Percentiles rank a stretch among this genome's conserved stretches.
Evolutionary conservation across 169 alveolate species (phyloP).

Genomic region (Babesia ovata): DNA sequence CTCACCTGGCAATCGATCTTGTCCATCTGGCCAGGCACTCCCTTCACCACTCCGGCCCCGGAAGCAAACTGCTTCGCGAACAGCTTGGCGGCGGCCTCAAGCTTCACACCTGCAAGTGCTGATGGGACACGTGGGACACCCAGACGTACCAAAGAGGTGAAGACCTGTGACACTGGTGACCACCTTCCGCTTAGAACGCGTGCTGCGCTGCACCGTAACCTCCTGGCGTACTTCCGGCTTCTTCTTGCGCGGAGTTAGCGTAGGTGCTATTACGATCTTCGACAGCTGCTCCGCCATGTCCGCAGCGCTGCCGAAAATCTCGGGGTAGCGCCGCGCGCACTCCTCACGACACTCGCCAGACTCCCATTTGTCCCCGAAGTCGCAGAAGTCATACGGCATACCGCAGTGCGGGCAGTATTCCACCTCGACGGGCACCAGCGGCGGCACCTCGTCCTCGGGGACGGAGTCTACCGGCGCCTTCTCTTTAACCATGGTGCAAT

Average conservation of each 20-base stretch:
- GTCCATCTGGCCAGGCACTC: slow-evolving; percentile 78
- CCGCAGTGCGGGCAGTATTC: slow-evolving; percentile 76
- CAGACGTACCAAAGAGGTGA: slow-evolving; percentile 75
- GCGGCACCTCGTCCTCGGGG: slow-evolving; percentile 27
- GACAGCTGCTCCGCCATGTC: slow-evolving; percentile 41
- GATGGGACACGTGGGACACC: neutral
- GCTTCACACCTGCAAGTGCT: slow-evolving; percentile 69
- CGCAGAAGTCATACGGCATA: slow-evolving; percentile 87
- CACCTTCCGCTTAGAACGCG: slow-evolving; percentile 82
- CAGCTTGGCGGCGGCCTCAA: slow-evolving; percentile 84
- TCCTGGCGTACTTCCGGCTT: slow-evolving; percentile 40
- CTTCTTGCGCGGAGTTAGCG: slow-evolving; percentile 33
- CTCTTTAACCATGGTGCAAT: slow-evolving; percentile 35
- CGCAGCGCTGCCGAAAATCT: slow-evolving; percentile 49
- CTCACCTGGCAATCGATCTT: slow-evolving; percentile 78
- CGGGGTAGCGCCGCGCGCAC: slow-evolving; percentile 72
- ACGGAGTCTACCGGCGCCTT: slow-evolving; percentile 3
- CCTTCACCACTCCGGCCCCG: slow-evolving; percentile 87
- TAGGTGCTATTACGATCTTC: slow-evolving; percentile 9
- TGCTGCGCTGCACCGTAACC: slow-evolving; percentile 77
- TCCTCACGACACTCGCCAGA: slow-evolving; percentile 73
- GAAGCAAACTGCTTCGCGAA: slow-evolving; percentile 86
- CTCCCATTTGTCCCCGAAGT: slow-evolving; percentile 79
- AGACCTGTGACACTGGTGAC: slow-evolving; percentile 85
- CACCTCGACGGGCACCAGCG: slow-evolving; percentile 49